Percentiles rank a stretch among this genome's conserved stretches.
Evolutionary conservation across 192 early-diverging fungal species (phyloP).

Genomic region (Phlyctochytrium bullatum): DNA sequence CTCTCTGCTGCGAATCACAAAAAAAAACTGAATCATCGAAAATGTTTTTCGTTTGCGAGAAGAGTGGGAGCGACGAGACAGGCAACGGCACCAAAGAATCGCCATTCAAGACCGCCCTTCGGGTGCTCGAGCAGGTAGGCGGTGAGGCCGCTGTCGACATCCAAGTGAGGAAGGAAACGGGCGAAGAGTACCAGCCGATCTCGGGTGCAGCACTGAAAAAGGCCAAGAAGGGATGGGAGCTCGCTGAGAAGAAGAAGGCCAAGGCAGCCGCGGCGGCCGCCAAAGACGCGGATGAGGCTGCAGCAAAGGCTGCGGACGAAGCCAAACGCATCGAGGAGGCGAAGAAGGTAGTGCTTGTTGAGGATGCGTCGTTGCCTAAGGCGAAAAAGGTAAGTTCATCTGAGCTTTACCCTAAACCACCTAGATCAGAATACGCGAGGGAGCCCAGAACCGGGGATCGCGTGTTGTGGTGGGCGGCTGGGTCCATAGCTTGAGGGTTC

Average conservation of each 20-base stretch:
- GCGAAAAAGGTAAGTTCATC: conserved; percentile 57
- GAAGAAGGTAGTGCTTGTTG: conserved; percentile 70
- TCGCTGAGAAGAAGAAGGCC: conserved; percentile 62
- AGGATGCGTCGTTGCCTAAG: conserved; percentile 70
- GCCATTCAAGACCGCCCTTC: conserved; percentile 76
- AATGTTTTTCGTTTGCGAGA: conserved; percentile 73
- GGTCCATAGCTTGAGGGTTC: conserved; percentile 93
- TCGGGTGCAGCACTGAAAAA: conserved; percentile 94
- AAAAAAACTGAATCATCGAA: conserved; percentile 6
- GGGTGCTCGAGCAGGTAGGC: conserved; percentile 60
- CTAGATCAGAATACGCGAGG: conserved; percentile 76
- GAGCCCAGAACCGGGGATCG: conserved; percentile 60
- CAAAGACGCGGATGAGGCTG: conserved; percentile 49
- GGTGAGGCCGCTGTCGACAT: conserved; percentile 54
- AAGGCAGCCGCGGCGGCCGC: conserved; percentile 26
- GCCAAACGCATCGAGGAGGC: conserved; percentile 76
- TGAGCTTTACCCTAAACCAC: neutral
- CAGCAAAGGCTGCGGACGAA: conserved; percentile 59
- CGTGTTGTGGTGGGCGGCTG: conserved; percentile 90
- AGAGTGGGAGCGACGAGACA: conserved; percentile 73
- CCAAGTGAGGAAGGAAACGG: conserved; percentile 66
- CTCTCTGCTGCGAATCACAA: too few relatives aligned
- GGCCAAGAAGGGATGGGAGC: conserved; percentile 77
- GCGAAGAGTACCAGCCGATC: conserved; percentile 71
- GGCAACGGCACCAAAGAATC: conserved; percentile 70